Evolutionary conservation across 768 basidiomycete species (phyloP).

Genomic region (Leccinum truebloodii): DNA sequence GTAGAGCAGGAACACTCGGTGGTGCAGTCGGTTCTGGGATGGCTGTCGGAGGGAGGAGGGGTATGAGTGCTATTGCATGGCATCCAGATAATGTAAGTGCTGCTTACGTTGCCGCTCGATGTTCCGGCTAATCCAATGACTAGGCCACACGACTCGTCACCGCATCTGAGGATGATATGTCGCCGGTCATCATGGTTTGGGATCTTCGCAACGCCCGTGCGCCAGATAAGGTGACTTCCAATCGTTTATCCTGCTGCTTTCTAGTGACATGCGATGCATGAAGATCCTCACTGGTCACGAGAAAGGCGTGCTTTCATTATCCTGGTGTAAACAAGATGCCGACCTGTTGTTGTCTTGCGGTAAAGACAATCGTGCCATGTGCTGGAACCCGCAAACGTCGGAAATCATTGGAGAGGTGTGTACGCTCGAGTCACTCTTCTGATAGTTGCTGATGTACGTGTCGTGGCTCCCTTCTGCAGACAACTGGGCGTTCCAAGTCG

Average conservation of each 20-base stretch:
- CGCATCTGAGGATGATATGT: slow-evolving; percentile 93
- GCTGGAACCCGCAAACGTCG: slow-evolving; percentile 93
- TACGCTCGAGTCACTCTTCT: slow-evolving; percentile 1
- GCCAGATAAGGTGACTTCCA: slow-evolving; percentile 77
- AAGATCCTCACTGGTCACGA: slow-evolving; percentile 97
- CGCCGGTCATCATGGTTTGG: slow-evolving; percentile 97
- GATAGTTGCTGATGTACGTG: slow-evolving; percentile 1
- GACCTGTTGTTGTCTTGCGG: slow-evolving; percentile 92
- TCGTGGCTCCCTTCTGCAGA: slow-evolving; percentile 78
- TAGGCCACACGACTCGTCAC: slow-evolving; percentile 96
- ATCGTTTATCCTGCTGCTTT: background rate
- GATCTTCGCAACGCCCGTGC: slow-evolving; percentile 96
- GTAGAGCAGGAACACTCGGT: slow-evolving; percentile 74
- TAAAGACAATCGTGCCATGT: slow-evolving; percentile 93
- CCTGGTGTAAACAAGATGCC: slow-evolving; percentile 95
- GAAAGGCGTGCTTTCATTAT: slow-evolving; percentile 92
- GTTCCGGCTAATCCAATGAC: slow-evolving; percentile 15
- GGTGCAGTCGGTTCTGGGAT: slow-evolving; percentile 62
- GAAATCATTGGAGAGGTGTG: slow-evolving; percentile 88
- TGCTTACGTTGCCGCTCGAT: slow-evolving; percentile 10
- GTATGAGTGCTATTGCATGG: slow-evolving; percentile 99
- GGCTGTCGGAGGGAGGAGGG: slow-evolving; percentile 80
- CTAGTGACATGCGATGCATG: slow-evolving; percentile 1
- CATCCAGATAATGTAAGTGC: slow-evolving; percentile 86
- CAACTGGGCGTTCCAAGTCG: slow-evolving; percentile 98